These are phyloP conservation scores for Dactylis glomerata DNA, from an alignment of 176 grass and related monocot species.

Conservation along the genomic window DNA sequence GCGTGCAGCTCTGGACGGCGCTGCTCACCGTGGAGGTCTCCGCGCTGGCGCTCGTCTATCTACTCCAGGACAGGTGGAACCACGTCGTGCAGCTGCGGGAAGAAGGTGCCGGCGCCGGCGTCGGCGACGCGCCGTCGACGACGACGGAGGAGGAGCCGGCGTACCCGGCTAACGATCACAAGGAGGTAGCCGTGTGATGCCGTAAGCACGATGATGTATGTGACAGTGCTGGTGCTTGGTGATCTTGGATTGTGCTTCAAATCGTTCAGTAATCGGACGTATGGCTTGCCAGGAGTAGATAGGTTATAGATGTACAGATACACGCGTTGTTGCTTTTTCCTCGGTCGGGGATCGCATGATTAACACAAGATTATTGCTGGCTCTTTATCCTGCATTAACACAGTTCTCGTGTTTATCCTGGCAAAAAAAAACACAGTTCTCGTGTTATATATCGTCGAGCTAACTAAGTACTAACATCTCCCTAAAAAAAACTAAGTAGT, in stretches of 20 bases:
- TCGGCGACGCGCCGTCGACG: slow-evolving; percentile 40
- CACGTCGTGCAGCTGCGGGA: slow-evolving; percentile 48
- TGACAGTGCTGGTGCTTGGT: not conserved
- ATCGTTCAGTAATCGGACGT: not conserved
- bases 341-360: not conserved
- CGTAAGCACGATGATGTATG: no score
- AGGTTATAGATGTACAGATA: not conserved
- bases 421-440: no score
- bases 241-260: not conserved
- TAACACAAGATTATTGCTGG: not conserved
- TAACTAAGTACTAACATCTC: no score
- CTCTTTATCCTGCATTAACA: no score
- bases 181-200: slow-evolving; percentile 38
- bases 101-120: slow-evolving; percentile 19
- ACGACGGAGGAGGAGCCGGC: slow-evolving; percentile 37
- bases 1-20: slow-evolving; percentile 58
- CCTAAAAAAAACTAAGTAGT: no score
- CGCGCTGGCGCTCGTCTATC: slow-evolving; percentile 58
- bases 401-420: no score
- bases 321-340: not conserved
- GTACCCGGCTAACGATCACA: slow-evolving; percentile 50
- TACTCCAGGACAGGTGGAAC: slow-evolving; percentile 85
- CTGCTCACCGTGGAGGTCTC: slow-evolving; percentile 77
- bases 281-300: not conserved
- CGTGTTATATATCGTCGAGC: no score